Percentiles rank a stretch among this genome's conserved stretches.
These are phyloP conservation scores for Trichophyton schoenleinii DNA, from an alignment of 2,329 filamentous ascomycete genomes.

Conservation along the genomic window DNA sequence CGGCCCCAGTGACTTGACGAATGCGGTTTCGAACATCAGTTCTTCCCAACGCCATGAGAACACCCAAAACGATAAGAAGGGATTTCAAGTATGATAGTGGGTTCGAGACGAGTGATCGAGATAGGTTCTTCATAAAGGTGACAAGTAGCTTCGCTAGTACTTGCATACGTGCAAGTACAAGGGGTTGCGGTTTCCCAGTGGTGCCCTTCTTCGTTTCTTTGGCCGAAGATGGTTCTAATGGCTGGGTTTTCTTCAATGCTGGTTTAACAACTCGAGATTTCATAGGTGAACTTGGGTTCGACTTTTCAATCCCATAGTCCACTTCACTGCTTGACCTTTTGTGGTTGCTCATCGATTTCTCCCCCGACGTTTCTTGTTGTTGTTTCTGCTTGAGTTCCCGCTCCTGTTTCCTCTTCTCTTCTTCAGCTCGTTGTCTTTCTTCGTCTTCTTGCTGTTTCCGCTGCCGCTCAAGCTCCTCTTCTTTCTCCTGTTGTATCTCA, in stretches of 20 bases:
- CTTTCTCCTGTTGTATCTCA: slow-evolving; percentile 50
- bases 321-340: slow-evolving; percentile 51
- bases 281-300: slow-evolving; percentile 27
- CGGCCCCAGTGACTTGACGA: slow-evolving; percentile 52
- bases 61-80: slow-evolving; percentile 65
- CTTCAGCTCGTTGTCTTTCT: slow-evolving; percentile 24
- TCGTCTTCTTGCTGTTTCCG: slow-evolving; percentile 37
- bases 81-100: slow-evolving; percentile 47
- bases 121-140: slow-evolving; percentile 38
- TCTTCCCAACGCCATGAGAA: slow-evolving; percentile 64
- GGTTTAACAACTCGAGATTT: slow-evolving; percentile 23
- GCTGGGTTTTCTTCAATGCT: slow-evolving; percentile 17
- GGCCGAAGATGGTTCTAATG: slow-evolving; percentile 18
- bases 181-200: slow-evolving; percentile 22
- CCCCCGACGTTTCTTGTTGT: slow-evolving; percentile 15
- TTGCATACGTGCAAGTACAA: slow-evolving; percentile 27
- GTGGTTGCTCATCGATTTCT: slow-evolving; percentile 19
- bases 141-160: slow-evolving; percentile 37
- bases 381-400: slow-evolving; percentile 17
- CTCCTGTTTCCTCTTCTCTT: slow-evolving; percentile 19
- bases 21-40: slow-evolving; percentile 63
- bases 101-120: slow-evolving; percentile 41
- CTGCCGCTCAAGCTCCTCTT: slow-evolving; percentile 42
- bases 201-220: slow-evolving; percentile 27
- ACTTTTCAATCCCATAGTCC: slow-evolving; percentile 56